Percentiles rank a stretch among this genome's conserved stretches.
phyloP scores from a whole-genome alignment of 2,329 filamentous ascomycete species.

The Teratosphaeria zuluensis region DNA sequence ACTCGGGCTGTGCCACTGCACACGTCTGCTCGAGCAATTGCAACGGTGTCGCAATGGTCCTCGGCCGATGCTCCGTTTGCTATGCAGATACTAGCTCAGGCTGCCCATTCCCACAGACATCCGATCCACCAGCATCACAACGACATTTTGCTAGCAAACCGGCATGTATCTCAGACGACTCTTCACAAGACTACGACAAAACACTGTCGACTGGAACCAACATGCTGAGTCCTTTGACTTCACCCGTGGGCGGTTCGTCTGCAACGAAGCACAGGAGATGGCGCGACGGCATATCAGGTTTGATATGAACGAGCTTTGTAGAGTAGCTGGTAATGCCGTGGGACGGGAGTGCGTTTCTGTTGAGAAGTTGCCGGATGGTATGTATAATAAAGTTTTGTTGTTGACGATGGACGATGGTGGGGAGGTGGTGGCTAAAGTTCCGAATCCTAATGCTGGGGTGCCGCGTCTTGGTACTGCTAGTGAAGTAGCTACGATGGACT shows the following conservation, averaged over 20 bases:
- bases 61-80: no score
- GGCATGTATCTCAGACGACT: not conserved
- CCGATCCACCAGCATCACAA: not conserved
- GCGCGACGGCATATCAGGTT: slow-evolving; percentile 2
- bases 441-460: slow-evolving; percentile 27
- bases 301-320: slow-evolving; percentile 3
- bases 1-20: no score
- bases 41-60: no score
- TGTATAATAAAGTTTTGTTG: slow-evolving; percentile 25
- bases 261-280: slow-evolving; percentile 2
- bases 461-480: slow-evolving; percentile 28
- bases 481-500: slow-evolving; percentile 30
- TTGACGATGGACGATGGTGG: slow-evolving; percentile 28
- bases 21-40: no score
- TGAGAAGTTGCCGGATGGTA: not conserved
- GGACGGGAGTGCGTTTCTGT: not conserved
- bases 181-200: not conserved
- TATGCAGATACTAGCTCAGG: no score
- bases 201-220: not conserved
- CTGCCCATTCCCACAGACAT: not conserved
- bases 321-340: not conserved
- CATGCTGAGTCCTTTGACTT: slow-evolving; percentile 3
- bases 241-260: slow-evolving; percentile 4
- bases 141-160: not conserved
- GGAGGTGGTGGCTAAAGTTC: slow-evolving; percentile 29